Evolutionary conservation across 441 rosid species (phyloP), one percentile per base, ranked within the genome.

Genomic region (Theobroma grandiflorum): DNA sequence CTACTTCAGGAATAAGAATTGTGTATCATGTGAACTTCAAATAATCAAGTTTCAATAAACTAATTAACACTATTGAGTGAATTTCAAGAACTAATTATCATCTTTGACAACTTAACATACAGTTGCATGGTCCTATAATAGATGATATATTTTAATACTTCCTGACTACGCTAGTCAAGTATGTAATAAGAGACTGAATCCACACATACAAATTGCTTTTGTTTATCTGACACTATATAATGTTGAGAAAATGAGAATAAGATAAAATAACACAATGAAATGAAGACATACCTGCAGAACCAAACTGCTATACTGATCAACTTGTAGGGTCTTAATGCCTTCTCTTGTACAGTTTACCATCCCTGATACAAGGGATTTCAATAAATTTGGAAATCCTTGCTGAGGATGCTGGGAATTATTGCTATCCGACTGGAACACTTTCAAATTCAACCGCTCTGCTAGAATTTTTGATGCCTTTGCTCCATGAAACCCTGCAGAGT

Each of bases 271-370:
- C 40, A 69, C 52, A 63, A 74, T 71, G 42, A 76, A 74, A 49
- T 35, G 37, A 65, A 80, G 67, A 85, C 87, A 49, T 88, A 84
- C 97, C 98, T 93, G 98, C 85, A 93, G 86, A 85, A 96, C 99
- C 88, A 96, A 89, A 89, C 97, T 91, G 87, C 95, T 80, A 69
- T 80, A 91, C 75, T 89, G 98, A 89, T 95, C 91, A 73, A 86
- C 89, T 86, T 72, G 94, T 70, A 94, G 83, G 81, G 80, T 82
- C 78, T 82, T 82, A 80, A 90, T 82, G 81, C 88, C 91, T 68
- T 85, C 86, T 40, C 74, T 82, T 82, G 88, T 65, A 82, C 87
- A 87, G 43, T 84, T 90, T 80, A 97, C 74, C 82, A 95, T 79
- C 75, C 90, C 95, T 8, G 91, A 89, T 42, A 92, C 84, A 79